Evolutionary conservation across 768 basidiomycete species (phyloP).

Genomic region (Saitozyma podzolica): DNA sequence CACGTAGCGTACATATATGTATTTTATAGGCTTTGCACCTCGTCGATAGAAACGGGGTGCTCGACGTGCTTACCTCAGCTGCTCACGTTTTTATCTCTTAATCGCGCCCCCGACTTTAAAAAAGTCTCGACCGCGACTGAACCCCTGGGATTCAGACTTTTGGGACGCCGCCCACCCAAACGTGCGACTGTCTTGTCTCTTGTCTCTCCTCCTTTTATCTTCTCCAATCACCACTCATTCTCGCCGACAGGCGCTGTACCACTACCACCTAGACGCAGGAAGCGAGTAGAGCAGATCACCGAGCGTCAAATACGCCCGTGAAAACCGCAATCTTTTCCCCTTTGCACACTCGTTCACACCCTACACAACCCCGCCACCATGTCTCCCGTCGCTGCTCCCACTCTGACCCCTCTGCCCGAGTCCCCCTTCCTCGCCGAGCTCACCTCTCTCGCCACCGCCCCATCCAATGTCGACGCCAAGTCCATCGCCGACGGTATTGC

Average conservation of each 20-base stretch:
- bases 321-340: not conserved
- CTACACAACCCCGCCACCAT: constrained; percentile 19
- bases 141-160: too few relatives aligned
- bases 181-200: too few relatives aligned
- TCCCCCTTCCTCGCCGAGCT: constrained; percentile 39
- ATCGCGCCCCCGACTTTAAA: too few relatives aligned
- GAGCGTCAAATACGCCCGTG: not conserved
- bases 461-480: constrained; percentile 50
- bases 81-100: too few relatives aligned
- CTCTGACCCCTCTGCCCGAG: constrained; percentile 40
- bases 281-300: not conserved
- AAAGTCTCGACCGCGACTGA: too few relatives aligned
- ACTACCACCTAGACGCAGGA: too few relatives aligned
- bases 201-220: not conserved
- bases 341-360: not conserved
- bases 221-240: not conserved
- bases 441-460: constrained; percentile 40
- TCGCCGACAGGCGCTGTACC: too few relatives aligned
- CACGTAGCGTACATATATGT: too few relatives aligned
- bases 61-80: too few relatives aligned
- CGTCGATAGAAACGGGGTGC: too few relatives aligned
- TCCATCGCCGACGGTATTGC: constrained; percentile 47
- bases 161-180: too few relatives aligned
- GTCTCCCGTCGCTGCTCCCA: constrained; percentile 43
- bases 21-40: too few relatives aligned